Conservation (phyloP, 805 yeast genomes). For the Naumovozyma castellii region DNA sequence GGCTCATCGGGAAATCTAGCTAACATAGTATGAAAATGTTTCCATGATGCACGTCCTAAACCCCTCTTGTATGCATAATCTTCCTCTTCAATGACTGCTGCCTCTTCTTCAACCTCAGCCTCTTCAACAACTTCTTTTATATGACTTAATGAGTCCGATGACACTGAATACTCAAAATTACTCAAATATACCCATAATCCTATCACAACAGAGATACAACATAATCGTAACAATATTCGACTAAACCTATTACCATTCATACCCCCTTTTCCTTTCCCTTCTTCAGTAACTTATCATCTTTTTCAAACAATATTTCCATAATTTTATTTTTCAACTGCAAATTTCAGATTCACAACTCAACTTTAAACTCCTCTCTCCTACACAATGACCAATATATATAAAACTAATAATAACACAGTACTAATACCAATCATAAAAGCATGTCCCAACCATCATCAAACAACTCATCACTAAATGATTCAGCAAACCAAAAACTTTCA, state of each 20-base stretch:
- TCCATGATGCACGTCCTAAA: slow-evolving; percentile 92
- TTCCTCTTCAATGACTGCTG: slow-evolving; percentile 1
- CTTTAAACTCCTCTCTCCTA: too few relatives aligned
- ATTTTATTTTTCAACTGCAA: too few relatives aligned
- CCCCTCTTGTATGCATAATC: slow-evolving; percentile 59
- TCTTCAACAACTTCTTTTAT: background rate
- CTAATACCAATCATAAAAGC: too few relatives aligned
- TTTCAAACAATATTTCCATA: too few relatives aligned
- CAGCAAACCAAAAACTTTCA: too few relatives aligned
- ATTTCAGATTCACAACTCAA: too few relatives aligned
- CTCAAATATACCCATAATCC: background rate
- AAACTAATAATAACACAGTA: too few relatives aligned
- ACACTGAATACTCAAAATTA: background rate
- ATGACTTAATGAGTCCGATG: background rate
- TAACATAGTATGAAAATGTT: slow-evolving; percentile 77
- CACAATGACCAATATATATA: too few relatives aligned
- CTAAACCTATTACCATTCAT: background rate
- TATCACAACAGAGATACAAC: background rate
- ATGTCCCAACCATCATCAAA: too few relatives aligned
- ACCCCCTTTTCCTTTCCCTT: too few relatives aligned
- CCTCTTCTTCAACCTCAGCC: background rate
- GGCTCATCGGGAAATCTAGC: slow-evolving; percentile 91
- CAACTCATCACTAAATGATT: too few relatives aligned
- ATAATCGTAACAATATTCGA: background rate
- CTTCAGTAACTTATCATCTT: too few relatives aligned